phyloP scores from a whole-genome alignment of 345 rosid species.

The Eucalyptus cloeziana region DNA sequence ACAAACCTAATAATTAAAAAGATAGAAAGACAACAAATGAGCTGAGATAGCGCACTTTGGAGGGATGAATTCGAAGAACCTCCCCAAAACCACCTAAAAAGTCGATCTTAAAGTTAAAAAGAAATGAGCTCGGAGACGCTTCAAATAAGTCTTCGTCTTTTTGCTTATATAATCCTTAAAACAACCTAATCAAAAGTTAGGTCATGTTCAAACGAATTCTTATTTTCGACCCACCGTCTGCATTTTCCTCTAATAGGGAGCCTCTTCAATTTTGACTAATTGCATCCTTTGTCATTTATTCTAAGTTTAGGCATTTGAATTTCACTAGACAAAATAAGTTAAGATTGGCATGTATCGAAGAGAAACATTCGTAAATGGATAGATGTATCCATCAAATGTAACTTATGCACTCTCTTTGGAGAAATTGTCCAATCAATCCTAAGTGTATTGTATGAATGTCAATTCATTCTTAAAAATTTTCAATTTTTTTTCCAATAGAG shows the following conservation, averaged over 20 bases:
- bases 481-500: neutral
- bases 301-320: neutral
- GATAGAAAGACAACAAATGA: neutral
- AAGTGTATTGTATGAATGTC: neutral
- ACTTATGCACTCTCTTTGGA: neutral
- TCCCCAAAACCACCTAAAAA: neutral
- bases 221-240: neutral
- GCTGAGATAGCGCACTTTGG: neutral
- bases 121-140: neutral
- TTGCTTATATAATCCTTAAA: neutral
- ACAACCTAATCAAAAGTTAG: neutral
- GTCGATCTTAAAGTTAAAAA: neutral
- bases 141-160: neutral
- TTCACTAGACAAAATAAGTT: neutral
- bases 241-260: neutral
- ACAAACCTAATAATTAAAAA: neutral
- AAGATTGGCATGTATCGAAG: neutral
- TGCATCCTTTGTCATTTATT: neutral
- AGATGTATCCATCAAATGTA: neutral
- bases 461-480: neutral
- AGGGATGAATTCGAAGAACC: neutral
- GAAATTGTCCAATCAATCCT: neutral
- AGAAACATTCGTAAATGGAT: neutral
- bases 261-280: neutral
- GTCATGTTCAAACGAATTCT: neutral